Base-by-base conservation (phyloP, 208 protist species). In the Trichomonas gallinae region DNA sequence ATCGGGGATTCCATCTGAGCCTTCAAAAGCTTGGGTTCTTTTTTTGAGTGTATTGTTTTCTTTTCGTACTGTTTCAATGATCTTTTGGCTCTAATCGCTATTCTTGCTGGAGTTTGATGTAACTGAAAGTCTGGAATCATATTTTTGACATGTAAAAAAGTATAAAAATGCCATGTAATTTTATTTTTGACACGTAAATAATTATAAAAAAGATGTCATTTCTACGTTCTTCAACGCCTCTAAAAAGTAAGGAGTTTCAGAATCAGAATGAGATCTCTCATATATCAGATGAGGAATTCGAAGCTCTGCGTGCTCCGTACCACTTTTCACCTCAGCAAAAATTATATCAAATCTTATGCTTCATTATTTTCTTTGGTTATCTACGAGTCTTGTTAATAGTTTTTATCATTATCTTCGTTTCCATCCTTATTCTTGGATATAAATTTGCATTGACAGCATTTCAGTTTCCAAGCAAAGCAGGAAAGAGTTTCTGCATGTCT, bases 221-320 rank as follows among this genome's bases (percentile, higher is more conserved):
- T 15, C 81, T 85, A 36, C 58, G 58, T 72, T 93, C 87, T 38
- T 42, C 87, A 93, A 44, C 44, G 17, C 87, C 87, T 31, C n/a
- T 34, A n/a, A 93, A 51, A 93, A 38, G 40, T 13, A 93, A 93
- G n/a, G 87, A 93, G n/a, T 93, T 51, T 93, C 87, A 93, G 45
- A 93, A 93, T 51, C 87, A 93, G 45, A 48, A 23, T 38, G 87
- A 93, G 11, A 48, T 93, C 1, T 38, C 26, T 10, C 13, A 17
- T 10, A 48, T 93, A 21, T 48, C 87, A 40, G 44, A 93, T 11
- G 87, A 93, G 15, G 87, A 93, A 93, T 93, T 48, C 31, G 26
- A 51, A 38, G 10, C 42, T 0, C 4, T 51, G 11, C 45, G 6
- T 26, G n/a, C 42, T n/a, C 87, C 87, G n/a, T 93, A 48, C 46